Conservation (phyloP, 305 asterid genomes). For the Fraxinus angustifolia region DNA sequence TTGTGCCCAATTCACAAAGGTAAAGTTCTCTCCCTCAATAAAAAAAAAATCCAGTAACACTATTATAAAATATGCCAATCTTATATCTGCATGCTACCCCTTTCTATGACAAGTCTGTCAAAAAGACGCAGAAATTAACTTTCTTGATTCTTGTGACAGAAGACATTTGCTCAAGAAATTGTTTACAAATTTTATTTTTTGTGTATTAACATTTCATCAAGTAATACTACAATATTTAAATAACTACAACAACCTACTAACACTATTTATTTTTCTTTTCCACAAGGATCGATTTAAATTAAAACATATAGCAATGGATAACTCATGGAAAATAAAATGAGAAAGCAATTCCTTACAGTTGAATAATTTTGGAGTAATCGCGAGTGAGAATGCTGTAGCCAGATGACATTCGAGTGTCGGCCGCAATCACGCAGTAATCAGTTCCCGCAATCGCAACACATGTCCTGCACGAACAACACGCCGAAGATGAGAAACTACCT, state of each 20-base stretch:
- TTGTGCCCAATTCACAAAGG: neutral
- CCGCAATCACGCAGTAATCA: slow-evolving; percentile 90
- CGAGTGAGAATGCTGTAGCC: slow-evolving; percentile 93
- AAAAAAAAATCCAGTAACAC: neutral
- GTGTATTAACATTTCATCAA: neutral
- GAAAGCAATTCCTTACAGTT: slow-evolving; percentile 45
- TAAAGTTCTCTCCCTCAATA: neutral
- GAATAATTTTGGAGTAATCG: slow-evolving; percentile 87
- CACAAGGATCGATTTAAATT: neutral
- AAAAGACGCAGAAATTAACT: neutral
- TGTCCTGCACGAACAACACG: slow-evolving; percentile 47
- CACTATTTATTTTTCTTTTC: neutral
- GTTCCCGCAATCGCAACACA: slow-evolving; percentile 92
- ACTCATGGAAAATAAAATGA: neutral
- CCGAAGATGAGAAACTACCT: neutral
- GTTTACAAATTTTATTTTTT: neutral
- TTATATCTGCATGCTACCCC: neutral
- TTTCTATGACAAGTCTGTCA: neutral
- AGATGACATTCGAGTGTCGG: slow-evolving; percentile 92
- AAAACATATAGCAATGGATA: neutral
- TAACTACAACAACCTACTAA: neutral
- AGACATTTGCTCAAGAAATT: neutral
- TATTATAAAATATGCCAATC: neutral
- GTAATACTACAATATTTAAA: neutral
- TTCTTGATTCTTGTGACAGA: neutral